Evolutionary conservation across 352 stramenopile species (phyloP), one percentile per base, ranked within the genome.

Genomic region (Phytophthora cactorum): DNA sequence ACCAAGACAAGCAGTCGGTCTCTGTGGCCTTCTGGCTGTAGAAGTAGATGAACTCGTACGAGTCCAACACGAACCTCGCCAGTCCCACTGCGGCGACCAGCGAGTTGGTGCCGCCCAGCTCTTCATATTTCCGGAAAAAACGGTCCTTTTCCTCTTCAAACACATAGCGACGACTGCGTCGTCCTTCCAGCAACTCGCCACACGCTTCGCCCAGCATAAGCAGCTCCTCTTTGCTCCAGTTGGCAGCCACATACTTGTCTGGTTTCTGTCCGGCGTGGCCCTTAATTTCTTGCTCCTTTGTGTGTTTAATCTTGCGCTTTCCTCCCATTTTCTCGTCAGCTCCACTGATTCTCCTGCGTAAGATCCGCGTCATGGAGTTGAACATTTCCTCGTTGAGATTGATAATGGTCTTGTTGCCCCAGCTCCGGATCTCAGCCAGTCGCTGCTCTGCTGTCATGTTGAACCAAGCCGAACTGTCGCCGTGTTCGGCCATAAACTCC

Each of bases 41-140:
- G 12, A 75, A 77, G 57, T 78, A 78, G 41, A 82, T 73, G 49
- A 82, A 82, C 51, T 82, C 74, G 46, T 77, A 82, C 55, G 74
- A 82, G 46, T 82, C 74, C 47, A 82, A 57, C 25, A 82, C 52
- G 38, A 72, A 77, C 15, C 74, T 49, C 5, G 74, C 74, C 5
- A 77, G 62, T 2, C 67, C 58, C 31, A 82, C 65, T 4, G 68
- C 57, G 0, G 62, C 67, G n/a, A n/a, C 41, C 17, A 73, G 14
- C 12, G 70, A 68, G 44, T 78, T 78, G 1, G 22, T 65, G 12
- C 74, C 74, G 6, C 71, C 70, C 17, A 82, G 53, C 10, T 79
- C 63, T 55, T 76, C 62, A 46, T 82, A 82, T 6, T 61, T 56
- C 53, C 72, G 66, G 34, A 56, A 82, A 51, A 82, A 73, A 1